Conservation (phyloP, 371 early-diverging fungal species). For the Mortierella sp. region DNA sequence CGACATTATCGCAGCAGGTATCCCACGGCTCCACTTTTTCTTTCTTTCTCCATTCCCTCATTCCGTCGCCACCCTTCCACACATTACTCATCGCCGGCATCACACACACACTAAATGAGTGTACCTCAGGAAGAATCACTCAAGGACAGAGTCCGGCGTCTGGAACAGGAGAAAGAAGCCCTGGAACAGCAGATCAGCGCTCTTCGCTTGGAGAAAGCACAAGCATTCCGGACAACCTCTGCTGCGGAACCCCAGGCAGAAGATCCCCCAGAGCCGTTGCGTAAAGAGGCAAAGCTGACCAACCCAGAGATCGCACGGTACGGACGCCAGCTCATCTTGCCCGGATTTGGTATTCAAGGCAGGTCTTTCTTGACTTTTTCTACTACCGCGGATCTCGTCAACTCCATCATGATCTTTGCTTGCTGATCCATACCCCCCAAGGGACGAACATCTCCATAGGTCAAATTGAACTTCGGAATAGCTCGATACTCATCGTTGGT, state of each 20-base stretch:
- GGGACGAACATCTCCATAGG: not conserved
- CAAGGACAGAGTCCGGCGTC: constrained; percentile 11
- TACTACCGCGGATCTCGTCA: not conserved
- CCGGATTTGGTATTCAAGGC: constrained; percentile 85
- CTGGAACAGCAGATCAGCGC: constrained; percentile 27
- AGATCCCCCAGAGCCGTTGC: constrained; percentile 5
- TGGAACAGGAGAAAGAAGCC: constrained; percentile 40
- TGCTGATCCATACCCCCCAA: too few relatives aligned
- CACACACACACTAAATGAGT: too few relatives aligned
- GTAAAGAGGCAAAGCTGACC: constrained; percentile 43
- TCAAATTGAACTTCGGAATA: constrained; percentile 82
- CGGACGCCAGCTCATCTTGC: constrained; percentile 94
- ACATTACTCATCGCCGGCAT: not conserved
- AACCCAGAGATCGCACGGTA: constrained; percentile 87
- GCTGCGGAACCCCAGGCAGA: not conserved
- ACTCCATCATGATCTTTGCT: too few relatives aligned
- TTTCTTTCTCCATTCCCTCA: not conserved
- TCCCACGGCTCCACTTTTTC: not conserved
- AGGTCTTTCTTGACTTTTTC: constrained; percentile 3
- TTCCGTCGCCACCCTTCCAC: not conserved
- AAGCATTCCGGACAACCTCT: not conserved
- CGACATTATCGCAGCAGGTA: too few relatives aligned
- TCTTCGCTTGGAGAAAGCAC: constrained; percentile 22
- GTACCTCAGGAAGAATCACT: not conserved
- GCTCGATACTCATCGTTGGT: constrained; percentile 92